Base-by-base conservation (phyloP, 805 yeast genomes). In the Candida chilensis region DNA sequence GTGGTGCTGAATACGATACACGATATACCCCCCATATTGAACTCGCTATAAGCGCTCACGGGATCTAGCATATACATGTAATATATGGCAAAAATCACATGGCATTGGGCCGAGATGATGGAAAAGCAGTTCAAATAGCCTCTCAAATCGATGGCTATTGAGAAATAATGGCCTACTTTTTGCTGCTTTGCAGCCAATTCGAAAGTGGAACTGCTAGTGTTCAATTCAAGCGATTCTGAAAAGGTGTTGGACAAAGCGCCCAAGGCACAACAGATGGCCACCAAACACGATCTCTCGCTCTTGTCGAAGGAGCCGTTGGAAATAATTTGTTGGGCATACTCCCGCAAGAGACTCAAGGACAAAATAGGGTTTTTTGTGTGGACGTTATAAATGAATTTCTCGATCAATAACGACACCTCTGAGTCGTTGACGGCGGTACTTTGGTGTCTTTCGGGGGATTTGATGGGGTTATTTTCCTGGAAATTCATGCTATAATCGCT, bases 41-140 rank as follows among this genome's bases (percentile, higher is more conserved):
- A 5, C 7, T 22, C 7, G 11, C 13, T 22, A n/a, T 8, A 22
- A 22, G 15, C 13, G 11, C 13, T 22, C 13, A 22, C 11, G 6
- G 25, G 25, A n/a, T 22, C 13, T 15, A 22, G 13, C 7, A 22
- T 22, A n/a, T 22, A 22, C 25, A 22, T 22, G 25, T 8, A 22
- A 22, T 22, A 22, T 8, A 22, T 22, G 7, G 15, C 25, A 6
- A 22, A 8, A n/a, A 22, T 6, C 8, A 22, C 7, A 7, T 6
- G 7, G 13, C 11, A 22, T n/a, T 22, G 25, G 13, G 11, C 25
- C 7, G 25, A 15, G 13, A 22, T 11, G 7, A 22, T n/a, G 6
- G 25, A 8, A 11, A n/a, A n/a, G 12, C 13, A 7, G 13, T 11
- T 22, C 25, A 8, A 7, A 7, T n/a, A n/a, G n/a, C n/a, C n/a